Conservation (phyloP, 2,329 filamentous ascomycete species). For the Dactylellina haptotyla region DNA sequence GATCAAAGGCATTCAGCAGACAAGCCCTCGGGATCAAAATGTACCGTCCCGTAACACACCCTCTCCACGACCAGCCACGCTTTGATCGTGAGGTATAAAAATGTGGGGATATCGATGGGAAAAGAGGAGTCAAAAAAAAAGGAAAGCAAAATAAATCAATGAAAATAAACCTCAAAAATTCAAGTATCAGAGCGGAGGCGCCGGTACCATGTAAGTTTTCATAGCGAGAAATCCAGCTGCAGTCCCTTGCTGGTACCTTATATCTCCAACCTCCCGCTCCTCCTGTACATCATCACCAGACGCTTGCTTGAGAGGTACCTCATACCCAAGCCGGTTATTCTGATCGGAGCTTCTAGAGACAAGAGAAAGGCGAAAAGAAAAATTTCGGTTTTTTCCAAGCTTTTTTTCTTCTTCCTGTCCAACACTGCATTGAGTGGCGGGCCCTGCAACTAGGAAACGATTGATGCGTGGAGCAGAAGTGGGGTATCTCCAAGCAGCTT, state of each 20-base stretch:
- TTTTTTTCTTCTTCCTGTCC: constrained; percentile 38
- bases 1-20: neutral
- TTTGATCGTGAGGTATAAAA: constrained; percentile 25
- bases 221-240: constrained; percentile 27
- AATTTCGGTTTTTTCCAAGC: neutral
- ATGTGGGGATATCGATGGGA: constrained; percentile 27
- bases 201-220: constrained; percentile 38
- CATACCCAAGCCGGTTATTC: constrained; percentile 22
- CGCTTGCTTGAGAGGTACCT: constrained; percentile 34
- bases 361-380: constrained; percentile 16
- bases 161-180: too few relatives aligned
- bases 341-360: constrained; percentile 34
- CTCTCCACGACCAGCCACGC: constrained; percentile 25
- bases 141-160: constrained; percentile 12
- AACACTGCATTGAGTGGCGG: constrained; percentile 35
- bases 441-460: constrained; percentile 43
- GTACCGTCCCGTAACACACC: neutral
- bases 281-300: constrained; percentile 37
- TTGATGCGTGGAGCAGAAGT: constrained; percentile 43
- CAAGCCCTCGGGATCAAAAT: neutral
- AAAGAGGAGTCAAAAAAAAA: constrained; percentile 16
- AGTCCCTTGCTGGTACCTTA: constrained; percentile 29
- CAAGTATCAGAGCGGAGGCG: constrained; percentile 26
- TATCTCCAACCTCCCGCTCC: constrained; percentile 28
- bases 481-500: constrained; percentile 33